phyloP scores from a whole-genome alignment of 768 basidiomycete genomes.

The Phaeotremella fagi region DNA sequence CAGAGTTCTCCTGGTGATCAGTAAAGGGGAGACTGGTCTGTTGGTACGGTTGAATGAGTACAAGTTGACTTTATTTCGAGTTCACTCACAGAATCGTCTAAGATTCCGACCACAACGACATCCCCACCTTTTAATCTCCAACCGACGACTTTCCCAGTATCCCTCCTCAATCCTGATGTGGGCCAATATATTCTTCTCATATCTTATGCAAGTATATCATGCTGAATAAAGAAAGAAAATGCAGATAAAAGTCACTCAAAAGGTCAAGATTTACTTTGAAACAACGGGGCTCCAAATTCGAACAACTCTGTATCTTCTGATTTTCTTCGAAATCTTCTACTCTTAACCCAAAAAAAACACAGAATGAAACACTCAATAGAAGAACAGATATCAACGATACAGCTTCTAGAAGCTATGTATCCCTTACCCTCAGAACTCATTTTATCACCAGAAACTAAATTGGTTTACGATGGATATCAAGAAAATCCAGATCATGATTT shows the following conservation, averaged over 20 bases:
- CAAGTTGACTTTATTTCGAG: neutral
- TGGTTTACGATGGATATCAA: conserved; percentile 1
- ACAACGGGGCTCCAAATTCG: neutral
- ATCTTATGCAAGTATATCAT: too few species aligned
- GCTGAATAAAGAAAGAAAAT: too few species aligned
- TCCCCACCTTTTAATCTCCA: conserved; percentile 16
- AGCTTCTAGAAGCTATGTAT: conserved; percentile 40
- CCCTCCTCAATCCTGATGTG: neutral
- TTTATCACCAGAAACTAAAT: conserved; percentile 10
- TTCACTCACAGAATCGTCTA: conserved; percentile 23
- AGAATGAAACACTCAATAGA: conserved; percentile 7
- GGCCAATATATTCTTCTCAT: conserved; percentile 25
- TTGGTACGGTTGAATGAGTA: neutral
- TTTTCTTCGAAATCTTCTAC: neutral
- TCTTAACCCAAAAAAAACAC: too few species aligned
- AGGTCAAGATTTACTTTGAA: too few species aligned
- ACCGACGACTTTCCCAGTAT: conserved; percentile 16
- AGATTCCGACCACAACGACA: conserved; percentile 19
- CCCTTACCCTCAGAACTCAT: conserved; percentile 33
- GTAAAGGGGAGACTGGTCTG: neutral
- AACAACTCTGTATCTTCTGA: neutral
- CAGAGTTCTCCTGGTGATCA: neutral
- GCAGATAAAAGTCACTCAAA: too few species aligned
- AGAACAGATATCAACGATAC: conserved; percentile 24
- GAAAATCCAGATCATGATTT: neutral